Percentiles rank a stretch among this genome's conserved stretches.
phyloP scores from a whole-genome alignment of 108 stramenopile genomes.

The Fistulifera solaris region DNA sequence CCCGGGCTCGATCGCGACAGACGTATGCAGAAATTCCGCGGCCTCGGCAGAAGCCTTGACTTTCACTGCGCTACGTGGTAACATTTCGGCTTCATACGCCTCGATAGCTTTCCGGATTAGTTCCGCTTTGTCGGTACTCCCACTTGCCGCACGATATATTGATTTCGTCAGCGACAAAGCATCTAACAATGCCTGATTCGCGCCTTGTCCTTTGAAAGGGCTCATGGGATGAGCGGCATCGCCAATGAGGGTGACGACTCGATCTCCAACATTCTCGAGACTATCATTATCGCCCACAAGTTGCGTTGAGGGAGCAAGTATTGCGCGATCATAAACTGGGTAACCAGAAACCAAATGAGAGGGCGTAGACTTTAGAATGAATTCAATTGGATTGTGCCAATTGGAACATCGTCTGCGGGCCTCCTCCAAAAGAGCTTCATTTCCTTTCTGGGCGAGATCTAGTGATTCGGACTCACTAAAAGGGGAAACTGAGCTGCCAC shows the following conservation, averaged over 20 bases:
- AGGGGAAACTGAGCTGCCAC: constrained; percentile 85
- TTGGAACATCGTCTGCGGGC: constrained; percentile 40
- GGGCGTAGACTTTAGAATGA: constrained; percentile 40
- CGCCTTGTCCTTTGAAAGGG: constrained; percentile 86
- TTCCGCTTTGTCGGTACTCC: constrained; percentile 1
- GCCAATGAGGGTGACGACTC: constrained; percentile 50
- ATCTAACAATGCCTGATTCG: constrained; percentile 77
- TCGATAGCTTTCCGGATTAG: constrained; percentile 7
- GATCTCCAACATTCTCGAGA: neutral
- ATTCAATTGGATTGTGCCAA: constrained; percentile 67
- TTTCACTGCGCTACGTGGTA: constrained; percentile 40
- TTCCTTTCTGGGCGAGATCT: constrained; percentile 29
- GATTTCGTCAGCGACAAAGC: constrained; percentile 53
- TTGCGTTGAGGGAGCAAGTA: constrained; percentile 18
- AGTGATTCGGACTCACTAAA: constrained; percentile 46
- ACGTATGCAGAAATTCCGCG: constrained; percentile 51
- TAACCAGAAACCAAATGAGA: constrained; percentile 66
- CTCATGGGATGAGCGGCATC: constrained; percentile 84
- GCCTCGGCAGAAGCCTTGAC: constrained; percentile 59
- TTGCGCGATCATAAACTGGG: constrained; percentile 74
- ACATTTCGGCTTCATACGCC: constrained; percentile 54
- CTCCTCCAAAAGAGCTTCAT: constrained; percentile 44
- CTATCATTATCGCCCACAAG: neutral
- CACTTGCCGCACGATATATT: constrained; percentile 18
- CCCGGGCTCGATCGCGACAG: constrained; percentile 44